Conservation (phyloP, 2,329 filamentous ascomycete genomes). For the Fusarium piperis region DNA sequence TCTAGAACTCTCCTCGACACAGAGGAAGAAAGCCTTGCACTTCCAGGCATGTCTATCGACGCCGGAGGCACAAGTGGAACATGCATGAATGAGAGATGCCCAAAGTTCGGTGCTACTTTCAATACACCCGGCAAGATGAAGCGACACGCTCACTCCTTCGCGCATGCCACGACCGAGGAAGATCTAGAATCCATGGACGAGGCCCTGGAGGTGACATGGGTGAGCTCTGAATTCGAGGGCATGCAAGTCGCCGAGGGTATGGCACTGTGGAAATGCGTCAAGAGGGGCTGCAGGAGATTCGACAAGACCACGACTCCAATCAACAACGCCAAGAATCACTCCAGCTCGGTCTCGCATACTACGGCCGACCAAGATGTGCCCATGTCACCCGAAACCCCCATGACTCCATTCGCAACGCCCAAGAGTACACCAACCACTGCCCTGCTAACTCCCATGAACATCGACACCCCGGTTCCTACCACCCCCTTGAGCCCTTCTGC, state of each 20-base stretch:
- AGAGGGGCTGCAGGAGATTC: constrained; percentile 16
- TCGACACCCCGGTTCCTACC: background rate
- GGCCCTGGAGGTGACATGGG: background rate
- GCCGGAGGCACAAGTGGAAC: background rate
- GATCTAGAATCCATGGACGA: background rate
- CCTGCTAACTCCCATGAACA: constrained; percentile 13
- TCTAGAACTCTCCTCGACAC: background rate
- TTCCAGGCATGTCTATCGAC: constrained; percentile 13
- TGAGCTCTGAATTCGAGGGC: constrained; percentile 5
- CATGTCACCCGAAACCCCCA: background rate
- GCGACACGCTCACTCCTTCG: constrained; percentile 13
- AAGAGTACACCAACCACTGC: background rate
- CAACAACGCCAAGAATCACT: background rate
- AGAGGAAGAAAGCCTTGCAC: background rate
- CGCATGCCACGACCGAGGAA: background rate
- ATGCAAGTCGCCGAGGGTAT: constrained; percentile 10
- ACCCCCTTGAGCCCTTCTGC: constrained; percentile 30
- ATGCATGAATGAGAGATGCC: constrained; percentile 19
- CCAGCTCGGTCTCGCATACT: background rate
- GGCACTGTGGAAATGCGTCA: constrained; percentile 10
- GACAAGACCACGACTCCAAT: background rate
- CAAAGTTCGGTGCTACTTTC: constrained; percentile 1
- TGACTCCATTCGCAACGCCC: background rate
- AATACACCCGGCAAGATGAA: background rate
- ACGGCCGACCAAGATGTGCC: background rate